Conservation (phyloP, 2,329 filamentous ascomycete genomes). For the Talaromyces sp. region DNA sequence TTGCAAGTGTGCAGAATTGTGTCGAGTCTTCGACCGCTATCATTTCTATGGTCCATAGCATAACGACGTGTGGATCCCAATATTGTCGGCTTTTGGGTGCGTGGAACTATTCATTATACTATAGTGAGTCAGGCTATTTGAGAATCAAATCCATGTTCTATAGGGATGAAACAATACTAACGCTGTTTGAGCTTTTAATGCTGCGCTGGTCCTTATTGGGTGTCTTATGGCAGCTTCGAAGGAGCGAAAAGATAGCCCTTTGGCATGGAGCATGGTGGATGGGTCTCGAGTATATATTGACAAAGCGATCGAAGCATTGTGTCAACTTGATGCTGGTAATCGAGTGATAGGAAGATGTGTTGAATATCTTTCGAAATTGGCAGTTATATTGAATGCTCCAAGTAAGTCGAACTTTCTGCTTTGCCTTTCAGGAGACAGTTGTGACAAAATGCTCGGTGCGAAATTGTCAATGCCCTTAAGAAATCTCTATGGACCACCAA, state of each 20-base stretch:
- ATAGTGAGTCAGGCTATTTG: slow-evolving; percentile 19
- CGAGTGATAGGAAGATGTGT: not conserved
- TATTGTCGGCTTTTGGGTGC: slow-evolving; percentile 22
- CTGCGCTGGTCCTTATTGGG: not conserved
- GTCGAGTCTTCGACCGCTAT: slow-evolving; percentile 27
- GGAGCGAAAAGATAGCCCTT: not conserved
- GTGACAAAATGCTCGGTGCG: no score
- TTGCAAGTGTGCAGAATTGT: slow-evolving; percentile 27
- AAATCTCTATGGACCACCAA: no score
- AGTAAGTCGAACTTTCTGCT: not conserved
- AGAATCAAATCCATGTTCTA: not conserved
- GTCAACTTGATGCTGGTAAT: not conserved
- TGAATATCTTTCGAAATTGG: not conserved
- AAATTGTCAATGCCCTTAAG: no score
- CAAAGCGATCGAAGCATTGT: not conserved
- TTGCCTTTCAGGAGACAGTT: no score
- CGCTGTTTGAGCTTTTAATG: not conserved
- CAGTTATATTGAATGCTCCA: not conserved
- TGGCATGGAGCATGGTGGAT: not conserved
- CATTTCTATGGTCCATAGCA: slow-evolving; percentile 18
- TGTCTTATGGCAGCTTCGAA: not conserved
- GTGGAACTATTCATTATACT: slow-evolving; percentile 30
- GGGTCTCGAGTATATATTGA: not conserved
- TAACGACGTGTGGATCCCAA: slow-evolving; percentile 14
- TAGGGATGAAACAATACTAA: not conserved